phyloP scores from a whole-genome alignment of 2,329 filamentous ascomycete genomes.

The Tetracladium maxilliforme region DNA sequence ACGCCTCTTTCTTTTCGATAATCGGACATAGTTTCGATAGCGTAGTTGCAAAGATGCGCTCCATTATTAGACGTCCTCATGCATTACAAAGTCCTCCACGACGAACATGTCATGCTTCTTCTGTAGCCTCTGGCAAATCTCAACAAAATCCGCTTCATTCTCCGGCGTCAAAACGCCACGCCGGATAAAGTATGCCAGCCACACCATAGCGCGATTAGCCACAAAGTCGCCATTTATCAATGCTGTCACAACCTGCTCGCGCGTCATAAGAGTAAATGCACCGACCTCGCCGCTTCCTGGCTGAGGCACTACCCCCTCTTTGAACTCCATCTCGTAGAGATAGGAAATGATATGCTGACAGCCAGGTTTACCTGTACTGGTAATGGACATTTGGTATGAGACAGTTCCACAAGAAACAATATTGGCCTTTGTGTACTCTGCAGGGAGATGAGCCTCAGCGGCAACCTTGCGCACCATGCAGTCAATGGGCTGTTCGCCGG shows the following conservation, averaged over 20 bases:
- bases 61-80: too few relatives aligned
- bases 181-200: constrained; percentile 16
- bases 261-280: constrained; percentile 11
- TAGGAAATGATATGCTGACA: constrained; percentile 16
- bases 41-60: too few relatives aligned
- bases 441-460: constrained; percentile 11
- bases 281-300: constrained; percentile 15
- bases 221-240: constrained; percentile 14
- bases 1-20: too few relatives aligned
- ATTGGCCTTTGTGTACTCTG: constrained; percentile 7
- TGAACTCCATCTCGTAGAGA: constrained; percentile 16
- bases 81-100: too few relatives aligned
- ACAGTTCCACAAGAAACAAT: constrained; percentile 7
- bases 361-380: constrained; percentile 3
- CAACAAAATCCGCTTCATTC: constrained; percentile 12
- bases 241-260: constrained; percentile 12
- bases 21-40: too few relatives aligned
- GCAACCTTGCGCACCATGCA: constrained; percentile 12
- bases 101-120: constrained; percentile 7
- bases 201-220: constrained; percentile 14
- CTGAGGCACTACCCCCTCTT: constrained; percentile 7
- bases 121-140: constrained; percentile 15
- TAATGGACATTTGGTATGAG: constrained; percentile 7
- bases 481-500: constrained; percentile 9
- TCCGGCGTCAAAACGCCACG: constrained; percentile 15